These are phyloP conservation scores for Corchorus capsularis DNA, from an alignment of 345 rosid genomes.

Conservation along the genomic window DNA sequence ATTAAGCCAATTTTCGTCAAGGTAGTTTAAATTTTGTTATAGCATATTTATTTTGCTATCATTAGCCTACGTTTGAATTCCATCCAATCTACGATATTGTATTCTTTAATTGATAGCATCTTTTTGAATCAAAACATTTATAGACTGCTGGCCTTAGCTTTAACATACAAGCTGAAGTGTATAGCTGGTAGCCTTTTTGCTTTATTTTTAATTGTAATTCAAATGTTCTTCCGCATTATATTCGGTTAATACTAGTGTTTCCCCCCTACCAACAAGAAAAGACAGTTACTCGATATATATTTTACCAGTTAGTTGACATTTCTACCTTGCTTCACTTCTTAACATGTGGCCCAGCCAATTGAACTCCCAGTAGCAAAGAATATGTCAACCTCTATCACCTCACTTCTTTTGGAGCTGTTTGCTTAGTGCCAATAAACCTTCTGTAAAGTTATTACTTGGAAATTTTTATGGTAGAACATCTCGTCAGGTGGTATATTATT, in stretches of 20 bases:
- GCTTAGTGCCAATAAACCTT: no score
- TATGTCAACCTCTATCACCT: no score
- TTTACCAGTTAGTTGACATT: neutral
- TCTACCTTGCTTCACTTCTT: neutral
- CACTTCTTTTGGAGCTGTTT: no score
- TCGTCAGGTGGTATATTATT: no score
- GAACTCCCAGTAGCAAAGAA: neutral
- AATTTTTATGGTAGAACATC: no score
- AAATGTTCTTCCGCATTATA: neutral
- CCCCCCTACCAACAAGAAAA: neutral
- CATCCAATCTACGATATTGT: neutral
- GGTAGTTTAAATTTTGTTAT: slow-evolving; percentile 6
- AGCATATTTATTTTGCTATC: neutral
- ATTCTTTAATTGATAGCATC: slow-evolving; percentile 11
- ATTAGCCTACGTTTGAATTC: slow-evolving; percentile 9
- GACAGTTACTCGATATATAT: neutral
- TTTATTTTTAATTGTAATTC: neutral
- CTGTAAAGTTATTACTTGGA: no score
- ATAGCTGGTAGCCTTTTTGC: neutral
- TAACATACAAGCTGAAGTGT: neutral
- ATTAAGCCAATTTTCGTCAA: neutral
- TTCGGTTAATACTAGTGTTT: neutral
- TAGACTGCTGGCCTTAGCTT: neutral
- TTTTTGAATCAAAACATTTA: neutral
- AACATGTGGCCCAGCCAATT: neutral